Evolutionary conservation across 441 rosid genomes (phyloP), one percentile per base, ranked within the genome.

Genomic region (Euphorbia corollata): DNA sequence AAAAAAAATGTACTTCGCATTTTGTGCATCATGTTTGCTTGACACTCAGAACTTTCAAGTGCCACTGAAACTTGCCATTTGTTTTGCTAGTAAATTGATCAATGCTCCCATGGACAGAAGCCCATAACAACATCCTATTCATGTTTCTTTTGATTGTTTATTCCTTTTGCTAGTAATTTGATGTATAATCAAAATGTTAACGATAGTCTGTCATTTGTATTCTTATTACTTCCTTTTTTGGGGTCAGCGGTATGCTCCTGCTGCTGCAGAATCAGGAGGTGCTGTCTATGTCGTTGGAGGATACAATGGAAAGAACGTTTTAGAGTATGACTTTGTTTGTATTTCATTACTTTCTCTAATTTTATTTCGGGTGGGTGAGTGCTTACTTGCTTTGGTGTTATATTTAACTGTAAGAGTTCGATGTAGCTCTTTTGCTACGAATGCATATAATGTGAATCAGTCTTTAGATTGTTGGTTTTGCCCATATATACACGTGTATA

Each of bases 201-300:
- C 12, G 2, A 9, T 24, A 23, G 16, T 59, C 16, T 2, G 10
- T 48, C 18, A 5, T 23, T 43, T 36, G 16, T 22, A 43, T 23
- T 38, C 61, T 48, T 27, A 27, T 27, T 27, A 27, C 32, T 27
- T 27, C 32, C 32, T 27, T 27, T 70, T 70, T 65, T 24, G 59
- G 65, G 60, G 61, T 32, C 76, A 82, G 85, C 73, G 85, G 47
- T 74, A 62, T 69, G 79, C 75, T 43, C 72, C 71, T 43, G 78
- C 80, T 63, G 82, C 78, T 39, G 77, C 77, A 59, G 79, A 79
- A 74, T 23, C 79, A 16, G 60, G 69, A 58, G 81, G 81, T 45
- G 47, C 61, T 23, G 57, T 82, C 58, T 77, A 82, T 66, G 83
- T 70, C 61, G 79, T 66, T 34, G 85, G 85, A 61, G 85, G 85